phyloP scores from a whole-genome alignment of 2,329 filamentous ascomycete species.

The Cryphonectria japonica region DNA sequence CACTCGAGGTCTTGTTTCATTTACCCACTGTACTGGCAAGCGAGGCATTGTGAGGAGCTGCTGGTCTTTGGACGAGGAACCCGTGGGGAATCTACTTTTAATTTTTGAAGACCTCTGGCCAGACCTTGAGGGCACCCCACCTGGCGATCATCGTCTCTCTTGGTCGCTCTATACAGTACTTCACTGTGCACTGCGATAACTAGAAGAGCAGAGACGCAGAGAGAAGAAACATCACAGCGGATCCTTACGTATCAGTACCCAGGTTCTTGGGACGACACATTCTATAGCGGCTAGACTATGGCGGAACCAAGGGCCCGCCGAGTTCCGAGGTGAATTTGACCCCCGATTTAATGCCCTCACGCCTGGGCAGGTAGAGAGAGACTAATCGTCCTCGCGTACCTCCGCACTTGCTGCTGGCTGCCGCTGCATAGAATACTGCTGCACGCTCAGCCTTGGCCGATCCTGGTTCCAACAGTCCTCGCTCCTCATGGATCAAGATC shows the following conservation, averaged over 20 bases:
- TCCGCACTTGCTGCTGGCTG: not conserved
- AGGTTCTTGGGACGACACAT: not conserved
- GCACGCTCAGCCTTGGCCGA: not conserved
- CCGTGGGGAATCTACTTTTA: not conserved
- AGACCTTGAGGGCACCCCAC: not conserved
- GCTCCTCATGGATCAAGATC: conserved; percentile 16
- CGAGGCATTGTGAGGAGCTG: not conserved
- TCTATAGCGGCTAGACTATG: not conserved
- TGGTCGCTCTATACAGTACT: not conserved
- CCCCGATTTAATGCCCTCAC: not conserved
- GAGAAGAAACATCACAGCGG: not conserved
- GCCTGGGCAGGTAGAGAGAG: not conserved
- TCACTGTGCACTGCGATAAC: too few relatives aligned
- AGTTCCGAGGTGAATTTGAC: not conserved
- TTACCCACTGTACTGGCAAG: not conserved
- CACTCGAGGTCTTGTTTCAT: not conserved
- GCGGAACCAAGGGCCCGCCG: too few relatives aligned
- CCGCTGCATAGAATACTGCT: too few relatives aligned
- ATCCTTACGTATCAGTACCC: not conserved
- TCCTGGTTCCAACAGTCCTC: conserved; percentile 2
- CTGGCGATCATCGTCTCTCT: not conserved
- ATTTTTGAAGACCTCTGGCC: not conserved
- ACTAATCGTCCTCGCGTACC: not conserved
- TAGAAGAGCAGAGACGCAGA: not conserved
- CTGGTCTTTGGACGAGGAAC: not conserved